Percentiles rank a stretch among this genome's conserved stretches.
Conservation (phyloP, 2,329 filamentous ascomycete species). For the Nemania sp. region DNA sequence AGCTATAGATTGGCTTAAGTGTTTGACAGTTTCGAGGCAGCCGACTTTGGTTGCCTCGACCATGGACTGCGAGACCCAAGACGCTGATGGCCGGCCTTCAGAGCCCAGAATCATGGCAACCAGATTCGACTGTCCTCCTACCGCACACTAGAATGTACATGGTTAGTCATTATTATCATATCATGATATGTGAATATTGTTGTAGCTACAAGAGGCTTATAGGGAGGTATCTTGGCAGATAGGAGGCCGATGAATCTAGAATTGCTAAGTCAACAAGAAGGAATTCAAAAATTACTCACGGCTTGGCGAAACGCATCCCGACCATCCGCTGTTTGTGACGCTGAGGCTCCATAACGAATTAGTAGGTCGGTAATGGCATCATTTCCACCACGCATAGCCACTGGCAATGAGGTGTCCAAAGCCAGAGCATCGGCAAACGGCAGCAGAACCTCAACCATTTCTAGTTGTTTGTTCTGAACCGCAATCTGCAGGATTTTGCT, state of each 20-base stretch:
- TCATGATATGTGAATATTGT: background rate
- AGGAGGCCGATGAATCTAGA: background rate
- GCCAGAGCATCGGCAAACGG: conserved; percentile 56
- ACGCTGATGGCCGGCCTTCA: conserved; percentile 48
- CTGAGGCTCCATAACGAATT: conserved; percentile 55
- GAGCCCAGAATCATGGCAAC: conserved; percentile 54
- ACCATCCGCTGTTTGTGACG: conserved; percentile 51
- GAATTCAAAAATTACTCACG: background rate
- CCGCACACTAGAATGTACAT: conserved; percentile 41
- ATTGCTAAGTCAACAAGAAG: background rate
- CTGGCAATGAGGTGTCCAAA: conserved; percentile 53
- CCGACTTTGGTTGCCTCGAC: conserved; percentile 54
- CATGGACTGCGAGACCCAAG: conserved; percentile 54
- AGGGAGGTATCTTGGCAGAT: background rate
- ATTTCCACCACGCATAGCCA: conserved; percentile 52
- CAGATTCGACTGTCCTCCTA: conserved; percentile 50
- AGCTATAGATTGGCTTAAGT: conserved; percentile 55
- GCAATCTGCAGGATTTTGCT: conserved; percentile 56
- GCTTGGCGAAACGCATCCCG: conserved; percentile 58
- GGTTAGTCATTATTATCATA: background rate
- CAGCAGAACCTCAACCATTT: conserved; percentile 58
- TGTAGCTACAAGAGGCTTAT: background rate
- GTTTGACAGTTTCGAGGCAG: conserved; percentile 53
- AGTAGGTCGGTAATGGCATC: conserved; percentile 50
- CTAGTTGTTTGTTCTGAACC: conserved; percentile 52